Conservation (phyloP, 352 stramenopile genomes). For the Phytophthora colocasiae region DNA sequence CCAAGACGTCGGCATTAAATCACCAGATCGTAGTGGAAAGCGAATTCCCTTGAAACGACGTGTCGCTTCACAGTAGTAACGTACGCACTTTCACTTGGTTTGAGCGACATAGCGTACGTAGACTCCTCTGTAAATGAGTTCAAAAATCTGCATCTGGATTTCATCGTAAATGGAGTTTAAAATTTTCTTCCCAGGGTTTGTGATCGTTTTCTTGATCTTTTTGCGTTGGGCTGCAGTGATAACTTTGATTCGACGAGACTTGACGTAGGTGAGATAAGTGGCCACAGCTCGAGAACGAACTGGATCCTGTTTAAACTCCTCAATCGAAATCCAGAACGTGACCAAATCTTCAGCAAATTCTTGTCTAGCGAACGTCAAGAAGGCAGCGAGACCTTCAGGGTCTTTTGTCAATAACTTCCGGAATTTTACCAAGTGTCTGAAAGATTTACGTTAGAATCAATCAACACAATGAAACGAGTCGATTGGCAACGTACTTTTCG, state of each 20-base stretch:
- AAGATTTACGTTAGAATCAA: not conserved
- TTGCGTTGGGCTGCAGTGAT: constrained; percentile 73
- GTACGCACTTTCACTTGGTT: constrained; percentile 21
- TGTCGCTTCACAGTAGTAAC: constrained; percentile 34
- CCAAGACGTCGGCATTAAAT: constrained; percentile 21
- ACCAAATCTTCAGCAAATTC: constrained; percentile 70
- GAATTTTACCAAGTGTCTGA: constrained; percentile 47
- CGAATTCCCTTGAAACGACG: constrained; percentile 23
- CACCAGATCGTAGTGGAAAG: not conserved
- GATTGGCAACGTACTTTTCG: constrained; percentile 33
- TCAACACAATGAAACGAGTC: not conserved
- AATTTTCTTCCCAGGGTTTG: constrained; percentile 60
- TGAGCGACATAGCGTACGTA: constrained; percentile 50
- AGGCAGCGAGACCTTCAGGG: constrained; percentile 33
- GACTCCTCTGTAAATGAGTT: constrained; percentile 65
- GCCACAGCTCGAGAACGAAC: constrained; percentile 51
- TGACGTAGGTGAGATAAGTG: constrained; percentile 70
- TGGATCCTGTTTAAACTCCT: constrained; percentile 60
- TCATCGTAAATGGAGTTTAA: constrained; percentile 59
- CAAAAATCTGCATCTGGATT: constrained; percentile 58
- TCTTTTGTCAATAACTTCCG: constrained; percentile 49
- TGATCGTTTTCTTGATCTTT: constrained; percentile 73
- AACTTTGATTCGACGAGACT: constrained; percentile 64
- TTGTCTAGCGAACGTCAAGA: constrained; percentile 49
- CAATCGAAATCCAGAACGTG: constrained; percentile 68